Conservation (phyloP, 176 grass and related monocot genomes). For the Poa pratensis region DNA sequence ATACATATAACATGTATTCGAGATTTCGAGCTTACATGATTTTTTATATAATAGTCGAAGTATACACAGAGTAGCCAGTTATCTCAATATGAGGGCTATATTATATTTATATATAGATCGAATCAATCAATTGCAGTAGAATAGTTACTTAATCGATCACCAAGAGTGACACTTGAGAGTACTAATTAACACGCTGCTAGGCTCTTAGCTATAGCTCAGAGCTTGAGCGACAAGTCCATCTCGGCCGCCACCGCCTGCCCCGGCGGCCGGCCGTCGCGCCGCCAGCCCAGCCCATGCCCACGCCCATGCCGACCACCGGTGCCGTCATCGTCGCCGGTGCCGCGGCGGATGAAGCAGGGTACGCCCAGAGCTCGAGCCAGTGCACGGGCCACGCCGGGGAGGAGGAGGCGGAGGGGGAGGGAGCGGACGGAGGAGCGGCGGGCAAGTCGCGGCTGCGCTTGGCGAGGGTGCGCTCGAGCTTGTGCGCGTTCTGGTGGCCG, state of each 20-base stretch:
- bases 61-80: neutral
- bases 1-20: neutral
- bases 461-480: conserved; percentile 87
- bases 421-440: neutral
- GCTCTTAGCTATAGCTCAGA: conserved; percentile 34
- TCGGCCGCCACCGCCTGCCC: conserved; percentile 44
- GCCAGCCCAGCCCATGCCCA: neutral
- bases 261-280: neutral
- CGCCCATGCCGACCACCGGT: neutral
- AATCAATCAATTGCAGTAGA: neutral
- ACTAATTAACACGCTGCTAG: neutral
- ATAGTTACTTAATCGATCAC: neutral
- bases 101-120: neutral
- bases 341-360: neutral
- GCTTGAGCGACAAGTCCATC: conserved; percentile 62
- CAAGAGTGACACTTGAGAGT: neutral
- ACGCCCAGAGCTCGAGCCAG: neutral
- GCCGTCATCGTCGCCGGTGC: neutral
- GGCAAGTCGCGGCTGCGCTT: conserved; percentile 56
- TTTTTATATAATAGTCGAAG: neutral
- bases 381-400: neutral
- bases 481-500: conserved; percentile 99
- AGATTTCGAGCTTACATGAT: neutral
- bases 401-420: neutral
- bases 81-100: neutral